A percentile compares a stretch with the other conserved stretches of the same genome.
phyloP scores from a whole-genome alignment of 1,284 basidiomycete genomes.

The Mixia osmundae region DNA sequence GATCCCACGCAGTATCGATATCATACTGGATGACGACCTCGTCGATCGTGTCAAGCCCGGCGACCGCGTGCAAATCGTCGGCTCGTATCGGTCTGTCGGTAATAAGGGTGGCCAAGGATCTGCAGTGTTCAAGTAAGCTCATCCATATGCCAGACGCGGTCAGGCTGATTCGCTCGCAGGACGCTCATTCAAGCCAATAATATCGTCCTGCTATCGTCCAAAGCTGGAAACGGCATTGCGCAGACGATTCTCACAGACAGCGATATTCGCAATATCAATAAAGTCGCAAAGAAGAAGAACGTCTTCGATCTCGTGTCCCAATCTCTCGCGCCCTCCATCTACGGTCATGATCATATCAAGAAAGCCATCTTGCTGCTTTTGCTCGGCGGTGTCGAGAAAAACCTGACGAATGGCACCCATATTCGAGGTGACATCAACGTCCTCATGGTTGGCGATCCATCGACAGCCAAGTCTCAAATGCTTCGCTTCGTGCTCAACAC shows the following conservation, averaged over 20 bases:
- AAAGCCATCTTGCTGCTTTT: conserved; percentile 75
- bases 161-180: conserved; percentile 25
- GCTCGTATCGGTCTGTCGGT: conserved; percentile 79
- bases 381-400: conserved; percentile 93
- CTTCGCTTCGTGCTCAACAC: conserved; percentile 89
- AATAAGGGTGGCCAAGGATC: conserved; percentile 56
- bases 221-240: conserved; percentile 85
- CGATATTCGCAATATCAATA: conserved; percentile 92
- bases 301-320: conserved; percentile 76
- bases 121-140: conserved; percentile 51
- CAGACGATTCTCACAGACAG: conserved; percentile 78
- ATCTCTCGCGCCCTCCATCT: conserved; percentile 93
- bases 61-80: conserved; percentile 89
- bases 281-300: conserved; percentile 48
- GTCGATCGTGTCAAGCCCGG: conserved; percentile 96
- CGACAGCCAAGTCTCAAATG: conserved; percentile 91
- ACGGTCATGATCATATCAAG: conserved; percentile 89
- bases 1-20: conserved; percentile 80
- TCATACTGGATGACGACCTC: conserved; percentile 87
- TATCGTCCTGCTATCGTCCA: conserved; percentile 84
- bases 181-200: conserved; percentile 90
- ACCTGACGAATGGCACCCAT: conserved; percentile 88
- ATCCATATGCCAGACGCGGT: background rate
- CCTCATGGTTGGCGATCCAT: conserved; percentile 97
- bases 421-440: conserved; percentile 99